phyloP scores from a whole-genome alignment of 352 stramenopile genomes.

The Phytopythium mirpurense region DNA sequence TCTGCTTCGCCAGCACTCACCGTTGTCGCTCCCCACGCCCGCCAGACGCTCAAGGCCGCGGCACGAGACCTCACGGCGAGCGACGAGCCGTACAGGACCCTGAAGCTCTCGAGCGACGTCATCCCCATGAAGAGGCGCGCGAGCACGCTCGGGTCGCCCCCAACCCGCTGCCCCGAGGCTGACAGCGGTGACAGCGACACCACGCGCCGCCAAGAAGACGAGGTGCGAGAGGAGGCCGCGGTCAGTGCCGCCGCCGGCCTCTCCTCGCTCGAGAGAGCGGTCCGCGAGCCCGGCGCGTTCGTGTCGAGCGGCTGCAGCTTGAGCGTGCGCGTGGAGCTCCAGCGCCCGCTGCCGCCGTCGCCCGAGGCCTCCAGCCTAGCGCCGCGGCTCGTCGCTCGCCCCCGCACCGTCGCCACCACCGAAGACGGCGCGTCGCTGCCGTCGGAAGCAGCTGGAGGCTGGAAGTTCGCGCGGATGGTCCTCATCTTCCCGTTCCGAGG shows the following conservation, averaged over 20 bases:
- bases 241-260: slow-evolving; percentile 17
- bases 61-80: slow-evolving; percentile 2
- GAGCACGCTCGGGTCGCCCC: slow-evolving; percentile 30
- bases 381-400: background rate
- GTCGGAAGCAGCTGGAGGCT: background rate
- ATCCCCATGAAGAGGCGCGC: slow-evolving; percentile 46
- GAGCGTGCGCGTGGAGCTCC: slow-evolving; percentile 35
- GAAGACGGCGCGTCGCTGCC: background rate
- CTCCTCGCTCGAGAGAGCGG: slow-evolving; percentile 28
- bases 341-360: slow-evolving; percentile 23
- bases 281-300: slow-evolving; percentile 60
- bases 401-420: slow-evolving; percentile 1
- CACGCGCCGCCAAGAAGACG: slow-evolving; percentile 16
- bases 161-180: background rate
- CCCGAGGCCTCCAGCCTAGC: background rate
- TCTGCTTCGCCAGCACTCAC: background rate
- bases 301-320: slow-evolving; percentile 33
- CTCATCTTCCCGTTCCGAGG: slow-evolving; percentile 85
- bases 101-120: slow-evolving; percentile 52
- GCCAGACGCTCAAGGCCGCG: slow-evolving; percentile 13
- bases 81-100: slow-evolving; percentile 23
- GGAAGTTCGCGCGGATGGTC: slow-evolving; percentile 69
- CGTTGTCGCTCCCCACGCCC: background rate
- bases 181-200: slow-evolving; percentile 3
- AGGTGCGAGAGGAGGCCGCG: slow-evolving; percentile 6